Evolutionary conservation across 2,329 filamentous ascomycete species (phyloP), one percentile per base, ranked within the genome.

Genomic region (Claviceps paspali): DNA sequence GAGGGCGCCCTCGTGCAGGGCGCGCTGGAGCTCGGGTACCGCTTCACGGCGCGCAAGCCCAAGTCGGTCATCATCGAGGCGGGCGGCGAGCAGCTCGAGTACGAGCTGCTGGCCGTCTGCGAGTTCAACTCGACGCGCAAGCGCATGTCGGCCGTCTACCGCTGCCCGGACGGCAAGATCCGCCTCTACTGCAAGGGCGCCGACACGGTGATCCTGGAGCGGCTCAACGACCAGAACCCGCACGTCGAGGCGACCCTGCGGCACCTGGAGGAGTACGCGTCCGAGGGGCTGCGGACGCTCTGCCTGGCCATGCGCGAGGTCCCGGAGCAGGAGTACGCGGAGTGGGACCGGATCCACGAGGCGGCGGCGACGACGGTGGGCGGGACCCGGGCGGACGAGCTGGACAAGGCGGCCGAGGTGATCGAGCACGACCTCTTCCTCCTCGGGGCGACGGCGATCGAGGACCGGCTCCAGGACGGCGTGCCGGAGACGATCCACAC

Each of bases 401-500:
- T 98, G 24, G 91, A 98, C 64, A 98, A 98, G 63, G 91, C 91
- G 14, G 82, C 91, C 4, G 91, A 98, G 59, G 67, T 98, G 38
- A 92, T 98, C 43, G 91, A 98, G 57, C 83, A 81, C 49, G 84
- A 94, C 52, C 80, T 98, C 33, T 86, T 76, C 47, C 72, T 98
- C 15, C 76, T 98, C 18, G 91, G 91, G 31, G 88, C 92, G 4
- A 98, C 91, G 17, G 91, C 91, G 38, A 98, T 98, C 46, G 91
- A 98, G 59, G 91, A 98, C 66, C 81, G 84, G 44, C 70, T 98
- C 23, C 91, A 98, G 57, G 92, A 98, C 49, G 91, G 92, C 38
- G 91, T 98, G 12, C 91, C 91, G 2, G 91, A 98, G 57, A 98
- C 91, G 0, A 98, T 98, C 41, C 86, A 95, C 56, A 98, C 91